These are phyloP conservation scores for Chalciporus chontae DNA, from an alignment of 768 basidiomycete species.

Conservation along the genomic window DNA sequence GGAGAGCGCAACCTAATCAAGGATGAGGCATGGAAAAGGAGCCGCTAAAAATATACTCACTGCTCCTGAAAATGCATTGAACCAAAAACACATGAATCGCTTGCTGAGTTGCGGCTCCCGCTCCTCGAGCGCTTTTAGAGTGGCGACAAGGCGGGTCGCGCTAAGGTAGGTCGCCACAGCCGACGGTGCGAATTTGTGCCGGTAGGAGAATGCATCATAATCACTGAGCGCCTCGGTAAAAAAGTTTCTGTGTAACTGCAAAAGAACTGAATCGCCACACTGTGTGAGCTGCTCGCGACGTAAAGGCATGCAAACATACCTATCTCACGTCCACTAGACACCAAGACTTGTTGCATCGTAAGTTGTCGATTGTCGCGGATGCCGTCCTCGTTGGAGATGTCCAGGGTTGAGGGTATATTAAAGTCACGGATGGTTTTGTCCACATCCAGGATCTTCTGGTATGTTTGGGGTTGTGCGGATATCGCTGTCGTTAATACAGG, in stretches of 20 bases:
- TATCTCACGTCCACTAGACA: slow-evolving; percentile 59
- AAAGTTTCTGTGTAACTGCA: slow-evolving; percentile 65
- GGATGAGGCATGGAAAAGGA: slow-evolving; percentile 1
- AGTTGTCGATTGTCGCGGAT: slow-evolving; percentile 46
- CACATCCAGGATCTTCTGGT: slow-evolving; percentile 48
- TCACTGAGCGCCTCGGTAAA: slow-evolving; percentile 64
- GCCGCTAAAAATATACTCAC: slow-evolving; percentile 37
- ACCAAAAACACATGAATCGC: slow-evolving; percentile 72
- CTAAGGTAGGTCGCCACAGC: slow-evolving; percentile 66
- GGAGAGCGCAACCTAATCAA: slow-evolving; percentile 55
- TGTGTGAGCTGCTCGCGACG: slow-evolving; percentile 1
- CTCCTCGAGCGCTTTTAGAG: slow-evolving; percentile 52
- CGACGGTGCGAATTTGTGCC: slow-evolving; percentile 63
- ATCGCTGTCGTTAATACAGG: slow-evolving; percentile 60
- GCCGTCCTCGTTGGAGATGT: slow-evolving; percentile 37
- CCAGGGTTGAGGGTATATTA: slow-evolving; percentile 46
- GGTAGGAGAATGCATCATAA: slow-evolving; percentile 50
- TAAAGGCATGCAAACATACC: slow-evolving; percentile 37
- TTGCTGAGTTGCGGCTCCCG: slow-evolving; percentile 59
- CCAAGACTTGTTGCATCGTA: slow-evolving; percentile 62
- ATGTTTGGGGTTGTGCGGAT: slow-evolving; percentile 48
- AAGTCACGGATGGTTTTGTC: slow-evolving; percentile 58
- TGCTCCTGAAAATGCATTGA: slow-evolving; percentile 68
- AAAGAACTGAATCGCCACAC: slow-evolving; percentile 44
- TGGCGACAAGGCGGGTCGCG: slow-evolving; percentile 54